These are phyloP conservation scores for Dentiscutata heterogama DNA, from an alignment of 371 early-diverging fungal species.

Conservation along the genomic window DNA sequence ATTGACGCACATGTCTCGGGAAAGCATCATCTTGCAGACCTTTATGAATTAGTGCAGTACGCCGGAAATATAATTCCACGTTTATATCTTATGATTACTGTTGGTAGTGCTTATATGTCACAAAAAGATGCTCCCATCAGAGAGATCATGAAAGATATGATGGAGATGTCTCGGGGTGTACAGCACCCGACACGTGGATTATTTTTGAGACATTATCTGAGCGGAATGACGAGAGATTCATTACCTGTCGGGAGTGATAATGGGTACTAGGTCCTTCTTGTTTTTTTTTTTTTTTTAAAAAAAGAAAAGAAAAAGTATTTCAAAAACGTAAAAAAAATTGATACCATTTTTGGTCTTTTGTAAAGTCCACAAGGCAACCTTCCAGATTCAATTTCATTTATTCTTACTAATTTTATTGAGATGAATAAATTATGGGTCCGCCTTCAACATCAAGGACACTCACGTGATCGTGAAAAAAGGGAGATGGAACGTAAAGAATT, in stretches of 20 bases:
- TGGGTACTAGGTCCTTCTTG: conserved; percentile 53
- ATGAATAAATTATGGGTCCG: conserved; percentile 99
- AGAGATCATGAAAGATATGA: conserved; percentile 97
- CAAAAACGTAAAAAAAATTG: not conserved
- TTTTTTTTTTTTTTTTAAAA: too few relatives aligned
- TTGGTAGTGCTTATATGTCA: conserved; percentile 94
- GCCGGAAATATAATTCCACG: conserved; percentile 97
- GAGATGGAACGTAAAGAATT: conserved; percentile 96
- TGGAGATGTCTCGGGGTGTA: conserved; percentile 97
- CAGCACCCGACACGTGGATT: conserved; percentile 97
- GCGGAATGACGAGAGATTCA: conserved; percentile 91
- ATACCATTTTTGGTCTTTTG: not conserved
- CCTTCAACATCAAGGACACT: conserved; percentile 95
- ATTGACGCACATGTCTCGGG: conserved; percentile 86
- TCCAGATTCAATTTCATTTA: conserved; percentile 91
- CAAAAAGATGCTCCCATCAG: conserved; percentile 87
- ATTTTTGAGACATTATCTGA: conserved; percentile 93
- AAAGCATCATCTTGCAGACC: conserved; percentile 91
- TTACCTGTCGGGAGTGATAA: conserved; percentile 71
- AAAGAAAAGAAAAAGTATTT: too few relatives aligned
- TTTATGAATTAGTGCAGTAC: conserved; percentile 97
- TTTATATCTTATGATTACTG: conserved; percentile 97
- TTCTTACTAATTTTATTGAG: conserved; percentile 95
- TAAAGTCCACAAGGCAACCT: conserved; percentile 83
- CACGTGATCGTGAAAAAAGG: conserved; percentile 90